phyloP scores from a whole-genome alignment of 148 eudicot genomes.

The Mesembryanthemum crystallinum region DNA sequence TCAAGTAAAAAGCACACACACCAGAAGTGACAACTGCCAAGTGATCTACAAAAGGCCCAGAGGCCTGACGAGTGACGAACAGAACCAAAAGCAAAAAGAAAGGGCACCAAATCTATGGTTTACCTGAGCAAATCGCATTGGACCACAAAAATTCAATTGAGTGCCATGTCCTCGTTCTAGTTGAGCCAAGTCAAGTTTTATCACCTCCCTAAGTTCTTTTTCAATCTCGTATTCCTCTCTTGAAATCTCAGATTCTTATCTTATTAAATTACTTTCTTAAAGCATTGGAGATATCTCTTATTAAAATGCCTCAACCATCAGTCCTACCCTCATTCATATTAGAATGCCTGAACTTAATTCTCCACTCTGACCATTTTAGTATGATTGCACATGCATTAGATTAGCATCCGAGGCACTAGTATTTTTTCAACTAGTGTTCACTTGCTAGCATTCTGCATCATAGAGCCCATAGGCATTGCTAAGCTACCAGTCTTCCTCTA shows the following conservation, averaged over 20 bases:
- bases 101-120: too few relatives aligned
- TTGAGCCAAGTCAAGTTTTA: background rate
- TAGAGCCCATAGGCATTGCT: background rate
- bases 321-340: background rate
- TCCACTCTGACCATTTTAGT: background rate
- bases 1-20: too few relatives aligned
- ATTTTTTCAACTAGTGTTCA: background rate
- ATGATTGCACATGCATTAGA: background rate
- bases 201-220: background rate
- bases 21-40: too few relatives aligned
- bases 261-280: background rate
- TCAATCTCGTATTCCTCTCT: background rate
- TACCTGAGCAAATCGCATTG: too few relatives aligned
- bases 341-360: background rate
- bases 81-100: too few relatives aligned
- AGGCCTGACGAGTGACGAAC: too few relatives aligned
- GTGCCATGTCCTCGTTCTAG: background rate
- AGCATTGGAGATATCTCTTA: background rate
- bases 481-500: background rate
- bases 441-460: background rate
- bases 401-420: background rate
- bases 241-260: background rate
- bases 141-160: too few relatives aligned
- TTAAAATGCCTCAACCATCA: background rate
- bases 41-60: too few relatives aligned